Percentiles rank a stretch among this genome's conserved stretches.
Conservation (phyloP, 306 rosid species). For the Dryas alaskensis region DNA sequence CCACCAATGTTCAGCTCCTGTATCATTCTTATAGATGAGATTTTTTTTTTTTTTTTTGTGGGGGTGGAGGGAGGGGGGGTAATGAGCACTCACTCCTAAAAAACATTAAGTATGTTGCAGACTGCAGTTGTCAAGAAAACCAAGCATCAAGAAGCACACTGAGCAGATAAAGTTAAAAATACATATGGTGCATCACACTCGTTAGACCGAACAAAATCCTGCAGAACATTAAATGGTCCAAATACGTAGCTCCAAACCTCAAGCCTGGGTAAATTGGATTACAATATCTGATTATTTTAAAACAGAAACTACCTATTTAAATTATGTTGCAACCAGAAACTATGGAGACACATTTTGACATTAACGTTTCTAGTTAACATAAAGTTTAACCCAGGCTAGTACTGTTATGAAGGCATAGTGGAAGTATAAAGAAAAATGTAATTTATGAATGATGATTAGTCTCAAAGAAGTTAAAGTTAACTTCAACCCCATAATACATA, state of each 20-base stretch:
- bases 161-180: neutral
- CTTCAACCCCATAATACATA: neutral
- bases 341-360: neutral
- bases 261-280: neutral
- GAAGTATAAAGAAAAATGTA: neutral
- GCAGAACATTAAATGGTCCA: neutral
- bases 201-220: too few species aligned
- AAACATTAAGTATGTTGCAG: neutral
- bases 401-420: neutral
- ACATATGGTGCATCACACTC: neutral
- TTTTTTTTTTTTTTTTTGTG: neutral
- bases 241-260: neutral
- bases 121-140: neutral
- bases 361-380: neutral
- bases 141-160: neutral
- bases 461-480: neutral
- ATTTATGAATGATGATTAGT: neutral
- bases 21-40: slow-evolving; percentile 21
- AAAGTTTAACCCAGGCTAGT: neutral
- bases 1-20: slow-evolving; percentile 93
- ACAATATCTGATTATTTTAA: neutral
- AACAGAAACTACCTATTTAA: neutral
- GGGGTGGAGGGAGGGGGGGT: neutral
- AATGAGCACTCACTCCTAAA: too few species aligned
- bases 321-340: neutral